A percentile compares a stretch with the other conserved stretches of the same genome.
Evolutionary conservation across 129 eudicot genomes (phyloP).

Genomic region (Ambrosia artemisiifolia): DNA sequence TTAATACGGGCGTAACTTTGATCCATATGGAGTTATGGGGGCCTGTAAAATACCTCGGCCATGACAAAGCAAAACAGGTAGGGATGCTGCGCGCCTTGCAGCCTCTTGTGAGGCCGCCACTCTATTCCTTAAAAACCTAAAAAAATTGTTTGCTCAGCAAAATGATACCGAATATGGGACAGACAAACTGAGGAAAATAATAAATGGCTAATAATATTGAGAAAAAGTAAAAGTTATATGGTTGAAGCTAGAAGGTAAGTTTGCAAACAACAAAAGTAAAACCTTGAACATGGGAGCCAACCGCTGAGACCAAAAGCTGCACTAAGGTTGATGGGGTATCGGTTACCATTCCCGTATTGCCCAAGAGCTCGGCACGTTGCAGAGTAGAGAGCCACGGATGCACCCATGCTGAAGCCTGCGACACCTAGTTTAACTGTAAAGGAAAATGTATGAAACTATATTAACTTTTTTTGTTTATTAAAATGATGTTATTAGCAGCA

Average conservation of each 20-base stretch:
- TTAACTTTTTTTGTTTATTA: not conserved
- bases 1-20: too few species aligned
- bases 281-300: slow-evolving; percentile 70
- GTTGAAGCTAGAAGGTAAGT: not conserved
- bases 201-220: not conserved
- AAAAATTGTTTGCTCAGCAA: slow-evolving; percentile 16
- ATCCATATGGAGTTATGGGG: too few species aligned
- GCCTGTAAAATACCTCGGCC: slow-evolving; percentile 52
- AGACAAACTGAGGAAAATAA: not conserved
- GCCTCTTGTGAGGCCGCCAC: slow-evolving; percentile 60
- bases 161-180: not conserved
- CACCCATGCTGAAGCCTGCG: slow-evolving; percentile 68
- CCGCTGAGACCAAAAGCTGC: slow-evolving; percentile 55
- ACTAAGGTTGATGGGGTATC: slow-evolving; percentile 51
- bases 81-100: slow-evolving; percentile 51
- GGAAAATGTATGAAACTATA: not conserved
- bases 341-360: slow-evolving; percentile 48
- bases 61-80: slow-evolving; percentile 76
- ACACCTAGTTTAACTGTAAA: slow-evolving; percentile 57
- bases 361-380: slow-evolving; percentile 49
- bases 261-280: slow-evolving; percentile 1
- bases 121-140: slow-evolving; percentile 52
- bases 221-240: not conserved
- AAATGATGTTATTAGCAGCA: not conserved
- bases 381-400: slow-evolving; percentile 56